Evolutionary conservation across 345 rosid species (phyloP), one percentile per base, ranked within the genome.

Genomic region (Luvunga scandens): DNA sequence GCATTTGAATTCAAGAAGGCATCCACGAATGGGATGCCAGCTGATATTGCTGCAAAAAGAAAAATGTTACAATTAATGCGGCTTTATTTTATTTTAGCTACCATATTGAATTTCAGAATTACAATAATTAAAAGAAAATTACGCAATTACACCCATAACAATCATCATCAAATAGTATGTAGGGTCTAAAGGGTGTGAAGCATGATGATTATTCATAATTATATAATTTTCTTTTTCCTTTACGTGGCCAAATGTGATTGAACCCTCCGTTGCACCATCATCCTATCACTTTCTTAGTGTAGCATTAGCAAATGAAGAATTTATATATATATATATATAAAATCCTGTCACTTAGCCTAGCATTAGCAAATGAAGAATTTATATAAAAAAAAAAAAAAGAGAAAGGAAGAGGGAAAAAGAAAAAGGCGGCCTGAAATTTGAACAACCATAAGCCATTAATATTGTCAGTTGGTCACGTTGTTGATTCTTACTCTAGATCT

Each of bases 1-100:
- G 69, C 56, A 38, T 75, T 73, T 10, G 65, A 38, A 57, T 82
- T 76, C 64, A 82, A 75, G 70, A 84, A 84, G n/a, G 87, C 77
- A 36, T 76, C 79, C 7, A 86, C 61, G 13, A 81, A 62, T 6
- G 86, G 86, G 28, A 86, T 24, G 16, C 77, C 80, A 24, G 74
- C 77, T 18, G 80, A 64, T 53, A 34, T 25, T 36, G 83, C 77
- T 72, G 72, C 28, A 3, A 45, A 67, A 67, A 6, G 21, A 39
- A 8, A 67, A 0, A 69, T 4, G 57, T 78, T 10, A 76, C 22
- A 56, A 7, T 70, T 42, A 79, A 69, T 6, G 3, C 2, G 27
- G 22, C 66, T 28, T 28, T 22, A 22, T 7, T 6, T 59, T 9
- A 59, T 22, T 25, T 18, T 5, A 53, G 22, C 57, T 4, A 53